Evolutionary conservation across 148 eudicot species (phyloP).

Genomic region (Rheum nobile): DNA sequence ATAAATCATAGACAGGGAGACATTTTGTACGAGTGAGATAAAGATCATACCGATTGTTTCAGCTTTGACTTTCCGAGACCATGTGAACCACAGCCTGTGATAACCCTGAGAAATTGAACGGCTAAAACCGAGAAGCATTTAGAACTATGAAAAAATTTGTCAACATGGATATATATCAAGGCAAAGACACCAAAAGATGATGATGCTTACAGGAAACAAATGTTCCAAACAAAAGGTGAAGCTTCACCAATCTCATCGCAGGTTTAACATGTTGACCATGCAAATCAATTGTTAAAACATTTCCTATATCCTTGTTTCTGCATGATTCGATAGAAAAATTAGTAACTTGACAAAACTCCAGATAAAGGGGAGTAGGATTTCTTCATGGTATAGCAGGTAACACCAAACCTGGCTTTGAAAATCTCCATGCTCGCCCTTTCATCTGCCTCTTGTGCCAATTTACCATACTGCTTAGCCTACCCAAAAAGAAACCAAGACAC

Average conservation of each 20-base stretch:
- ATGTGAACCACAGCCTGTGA: constrained; percentile 90
- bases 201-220: constrained; percentile 66
- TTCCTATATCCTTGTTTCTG: constrained; percentile 82
- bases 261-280: constrained; percentile 97
- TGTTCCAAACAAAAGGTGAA: constrained; percentile 89
- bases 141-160: background rate
- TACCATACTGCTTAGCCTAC: constrained; percentile 34
- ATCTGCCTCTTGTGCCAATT: constrained; percentile 79
- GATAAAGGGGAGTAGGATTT: background rate
- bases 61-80: constrained; percentile 82
- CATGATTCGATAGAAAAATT: background rate
- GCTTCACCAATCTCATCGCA: constrained; percentile 82
- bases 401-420: constrained; percentile 70
- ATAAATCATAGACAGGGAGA: background rate
- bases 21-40: background rate
- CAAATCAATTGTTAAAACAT: constrained; percentile 83
- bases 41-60: constrained; percentile 62
- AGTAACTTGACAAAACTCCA: background rate
- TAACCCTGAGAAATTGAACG: constrained; percentile 70
- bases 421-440: constrained; percentile 93
- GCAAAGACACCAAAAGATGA: background rate
- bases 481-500: constrained; percentile 30
- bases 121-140: constrained; percentile 33
- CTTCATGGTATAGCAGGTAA: background rate
- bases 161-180: background rate